Percentiles rank a stretch among this genome's conserved stretches.
These are phyloP conservation scores for Pseudofabraea citricarpa DNA, from an alignment of 2,329 filamentous ascomycete species.

Conservation along the genomic window DNA sequence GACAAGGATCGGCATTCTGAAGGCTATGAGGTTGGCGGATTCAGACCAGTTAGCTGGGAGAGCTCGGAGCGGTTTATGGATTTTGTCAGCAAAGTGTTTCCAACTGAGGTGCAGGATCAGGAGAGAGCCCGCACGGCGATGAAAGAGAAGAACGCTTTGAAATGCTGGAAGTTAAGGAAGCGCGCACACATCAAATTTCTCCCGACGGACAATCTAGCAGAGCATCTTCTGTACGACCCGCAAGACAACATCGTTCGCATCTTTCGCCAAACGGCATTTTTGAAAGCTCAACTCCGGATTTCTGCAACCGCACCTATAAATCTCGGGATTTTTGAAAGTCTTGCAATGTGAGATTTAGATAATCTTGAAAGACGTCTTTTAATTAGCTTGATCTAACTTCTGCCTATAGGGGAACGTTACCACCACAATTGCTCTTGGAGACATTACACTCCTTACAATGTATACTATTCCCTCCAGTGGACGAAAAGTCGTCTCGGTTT, in stretches of 20 bases:
- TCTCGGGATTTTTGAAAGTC: constrained; percentile 3
- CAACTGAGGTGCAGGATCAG: constrained; percentile 1
- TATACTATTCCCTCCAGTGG: constrained; percentile 9
- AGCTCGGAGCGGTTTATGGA: constrained; percentile 5
- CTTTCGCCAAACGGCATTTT: constrained; percentile 11
- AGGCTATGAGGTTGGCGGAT: constrained; percentile 6
- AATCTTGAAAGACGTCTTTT: constrained; percentile 1
- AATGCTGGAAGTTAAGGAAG: constrained; percentile 8
- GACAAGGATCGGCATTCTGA: constrained; percentile 7
- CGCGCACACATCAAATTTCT: constrained; percentile 9
- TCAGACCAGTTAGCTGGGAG: constrained; percentile 3
- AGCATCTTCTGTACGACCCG: constrained; percentile 9
- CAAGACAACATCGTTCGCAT: constrained; percentile 7
- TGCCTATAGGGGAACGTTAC: constrained; percentile 9
- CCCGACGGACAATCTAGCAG: constrained; percentile 10
- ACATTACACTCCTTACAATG: constrained; percentile 11
- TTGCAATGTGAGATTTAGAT: constrained; percentile 1
- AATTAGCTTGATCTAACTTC: constrained; percentile 2
- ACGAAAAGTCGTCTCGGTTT: constrained; percentile 8
- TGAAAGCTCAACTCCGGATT: constrained; percentile 11
- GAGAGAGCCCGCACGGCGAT: constrained; percentile 25
- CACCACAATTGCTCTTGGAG: constrained; percentile 10
- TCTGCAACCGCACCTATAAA: constrained; percentile 4
- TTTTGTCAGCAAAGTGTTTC: constrained; percentile 5
- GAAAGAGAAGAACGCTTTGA: constrained; percentile 6